These are phyloP conservation scores for Arabidopsis lyrata DNA, from an alignment of 441 rosid genomes.

Conservation along the genomic window DNA sequence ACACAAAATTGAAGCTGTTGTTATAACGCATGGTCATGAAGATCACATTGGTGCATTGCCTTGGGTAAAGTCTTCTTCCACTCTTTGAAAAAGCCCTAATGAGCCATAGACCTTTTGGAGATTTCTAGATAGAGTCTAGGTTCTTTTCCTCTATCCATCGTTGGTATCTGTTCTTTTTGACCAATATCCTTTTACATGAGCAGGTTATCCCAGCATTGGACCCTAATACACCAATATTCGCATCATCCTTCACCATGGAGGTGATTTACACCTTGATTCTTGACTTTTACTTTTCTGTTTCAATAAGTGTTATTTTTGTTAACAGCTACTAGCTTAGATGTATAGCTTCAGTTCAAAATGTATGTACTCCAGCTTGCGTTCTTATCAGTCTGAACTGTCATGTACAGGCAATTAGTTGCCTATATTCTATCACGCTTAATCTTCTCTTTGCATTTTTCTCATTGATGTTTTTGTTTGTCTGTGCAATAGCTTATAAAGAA, in stretches of 20 bases:
- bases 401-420: slow-evolving; percentile 6
- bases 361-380: slow-evolving; percentile 8
- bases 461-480: slow-evolving; percentile 24
- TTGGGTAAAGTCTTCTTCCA: slow-evolving; percentile 86
- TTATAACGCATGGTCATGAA: slow-evolving; percentile 98
- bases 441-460: slow-evolving; percentile 23
- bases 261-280: slow-evolving; percentile 48
- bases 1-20: slow-evolving; percentile 95
- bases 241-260: slow-evolving; percentile 99
- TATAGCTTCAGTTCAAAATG: slow-evolving; percentile 7
- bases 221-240: slow-evolving; percentile 77
- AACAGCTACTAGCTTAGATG: slow-evolving; percentile 6
- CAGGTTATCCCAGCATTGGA: slow-evolving; percentile 98
- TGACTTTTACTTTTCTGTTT: background rate
- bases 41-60: slow-evolving; percentile 99
- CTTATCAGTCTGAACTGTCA: background rate
- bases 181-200: slow-evolving; percentile 32
- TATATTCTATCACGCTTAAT: background rate
- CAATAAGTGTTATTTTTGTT: background rate
- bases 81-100: slow-evolving; percentile 26
- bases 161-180: background rate
- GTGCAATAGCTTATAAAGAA: slow-evolving; percentile 82
- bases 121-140: background rate
- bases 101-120: slow-evolving; percentile 3
- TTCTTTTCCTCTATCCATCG: slow-evolving; percentile 1